These are phyloP conservation scores for Suillus clintonianus DNA, from an alignment of 768 basidiomycete genomes.

Conservation along the genomic window DNA sequence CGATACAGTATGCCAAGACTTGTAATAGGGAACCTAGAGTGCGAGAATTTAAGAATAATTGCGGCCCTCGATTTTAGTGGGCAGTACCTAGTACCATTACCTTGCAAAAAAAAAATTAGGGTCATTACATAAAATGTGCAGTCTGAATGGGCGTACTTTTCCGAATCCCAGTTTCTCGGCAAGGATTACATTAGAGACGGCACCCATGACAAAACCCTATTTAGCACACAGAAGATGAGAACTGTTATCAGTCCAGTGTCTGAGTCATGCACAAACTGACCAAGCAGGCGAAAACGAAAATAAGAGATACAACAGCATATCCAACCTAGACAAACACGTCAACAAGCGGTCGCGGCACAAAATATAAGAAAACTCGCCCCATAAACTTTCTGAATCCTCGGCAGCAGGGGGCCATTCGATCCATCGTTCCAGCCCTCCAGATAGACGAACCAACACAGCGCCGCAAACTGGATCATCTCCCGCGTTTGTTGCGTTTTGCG, in stretches of 20 bases:
- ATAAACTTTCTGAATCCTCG: constrained; percentile 39
- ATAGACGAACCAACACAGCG: constrained; percentile 37
- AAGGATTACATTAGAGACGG: constrained; percentile 47
- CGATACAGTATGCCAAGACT: constrained; percentile 53
- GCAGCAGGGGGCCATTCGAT: constrained; percentile 39
- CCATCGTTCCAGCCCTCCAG: constrained; percentile 42
- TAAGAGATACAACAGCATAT: constrained; percentile 41
- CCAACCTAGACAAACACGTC: constrained; percentile 29
- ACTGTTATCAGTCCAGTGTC: neutral
- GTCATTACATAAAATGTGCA: neutral
- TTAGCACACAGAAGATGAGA: neutral
- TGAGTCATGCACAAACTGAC: constrained; percentile 26
- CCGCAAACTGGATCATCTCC: constrained; percentile 31
- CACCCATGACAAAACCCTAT: constrained; percentile 47
- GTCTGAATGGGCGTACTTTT: constrained; percentile 29
- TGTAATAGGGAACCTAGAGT: constrained; percentile 51
- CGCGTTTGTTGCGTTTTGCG: constrained; percentile 23
- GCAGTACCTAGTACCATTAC: constrained; percentile 39
- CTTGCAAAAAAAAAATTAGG: constrained; percentile 20
- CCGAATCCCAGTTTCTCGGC: constrained; percentile 46
- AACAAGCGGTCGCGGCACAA: neutral
- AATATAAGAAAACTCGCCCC: constrained; percentile 21
- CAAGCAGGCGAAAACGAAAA: constrained; percentile 43
- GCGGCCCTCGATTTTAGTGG: neutral
- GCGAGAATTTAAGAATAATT: neutral